These are phyloP conservation scores for Amanita pseudoporphyria DNA, from an alignment of 768 basidiomycete genomes.

Conservation along the genomic window DNA sequence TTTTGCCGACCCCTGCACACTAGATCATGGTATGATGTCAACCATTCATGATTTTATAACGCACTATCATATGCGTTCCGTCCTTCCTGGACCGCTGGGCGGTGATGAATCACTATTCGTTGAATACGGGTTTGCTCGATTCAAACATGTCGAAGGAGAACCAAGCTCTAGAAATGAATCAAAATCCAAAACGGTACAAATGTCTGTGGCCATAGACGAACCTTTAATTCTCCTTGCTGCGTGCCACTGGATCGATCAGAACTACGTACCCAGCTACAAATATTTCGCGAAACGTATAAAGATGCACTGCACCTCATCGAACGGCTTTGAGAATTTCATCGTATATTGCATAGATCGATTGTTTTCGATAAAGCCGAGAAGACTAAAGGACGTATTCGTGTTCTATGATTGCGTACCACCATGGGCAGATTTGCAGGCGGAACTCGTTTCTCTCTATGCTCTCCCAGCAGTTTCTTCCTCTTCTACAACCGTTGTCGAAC, in stretches of 20 bases:
- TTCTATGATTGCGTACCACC: constrained; percentile 20
- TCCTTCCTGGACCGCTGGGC: constrained; percentile 25
- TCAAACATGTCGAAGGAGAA: constrained; percentile 17
- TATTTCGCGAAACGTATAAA: constrained; percentile 27
- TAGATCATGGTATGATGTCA: not conserved
- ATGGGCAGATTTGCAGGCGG: constrained; percentile 28
- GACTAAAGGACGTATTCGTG: constrained; percentile 26
- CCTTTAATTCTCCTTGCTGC: constrained; percentile 35
- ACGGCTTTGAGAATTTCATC: constrained; percentile 38
- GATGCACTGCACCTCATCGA: constrained; percentile 21
- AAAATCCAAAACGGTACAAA: not conserved
- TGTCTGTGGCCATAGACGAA: constrained; percentile 30
- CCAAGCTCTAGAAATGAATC: not conserved
- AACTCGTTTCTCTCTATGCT: constrained; percentile 25
- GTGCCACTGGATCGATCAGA: constrained; percentile 28
- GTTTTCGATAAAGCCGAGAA: constrained; percentile 20
- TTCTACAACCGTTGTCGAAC: constrained; percentile 11
- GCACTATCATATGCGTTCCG: constrained; percentile 33
- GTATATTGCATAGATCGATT: constrained; percentile 30
- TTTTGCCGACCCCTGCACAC: too few relatives aligned
- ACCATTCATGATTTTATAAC: constrained; percentile 14
- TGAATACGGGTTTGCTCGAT: constrained; percentile 36
- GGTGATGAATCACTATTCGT: constrained; percentile 31
- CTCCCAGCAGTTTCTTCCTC: constrained; percentile 9
- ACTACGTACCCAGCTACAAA: constrained; percentile 26